Conservation (phyloP, 1,139 yeast species). For the Debaryomyces fabryi region DNA sequence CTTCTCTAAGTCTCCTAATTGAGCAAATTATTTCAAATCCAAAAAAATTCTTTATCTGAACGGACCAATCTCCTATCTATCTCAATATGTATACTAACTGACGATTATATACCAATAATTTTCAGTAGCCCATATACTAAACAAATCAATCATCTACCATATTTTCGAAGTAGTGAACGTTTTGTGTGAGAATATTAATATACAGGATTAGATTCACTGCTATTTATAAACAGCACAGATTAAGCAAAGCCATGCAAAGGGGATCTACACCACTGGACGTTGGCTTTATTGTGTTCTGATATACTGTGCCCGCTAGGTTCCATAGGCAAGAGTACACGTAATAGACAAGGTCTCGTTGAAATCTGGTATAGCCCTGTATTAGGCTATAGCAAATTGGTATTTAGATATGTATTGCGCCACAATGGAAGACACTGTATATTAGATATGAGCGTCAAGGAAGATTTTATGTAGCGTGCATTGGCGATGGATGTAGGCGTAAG, state of each 20-base stretch:
- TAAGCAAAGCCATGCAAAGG: background rate
- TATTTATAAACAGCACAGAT: background rate
- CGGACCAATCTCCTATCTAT: background rate
- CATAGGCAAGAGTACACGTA: background rate
- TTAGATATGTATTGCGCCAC: conserved; percentile 1
- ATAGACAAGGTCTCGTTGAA: background rate
- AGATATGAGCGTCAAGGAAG: background rate
- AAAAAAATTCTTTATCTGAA: background rate
- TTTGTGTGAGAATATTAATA: background rate
- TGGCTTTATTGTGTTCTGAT: background rate
- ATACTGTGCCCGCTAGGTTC: background rate
- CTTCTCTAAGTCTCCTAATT: background rate
- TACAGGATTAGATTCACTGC: background rate
- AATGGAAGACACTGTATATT: background rate
- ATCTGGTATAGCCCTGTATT: conserved; percentile 1
- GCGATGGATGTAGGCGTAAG: background rate
- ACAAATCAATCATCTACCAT: background rate
- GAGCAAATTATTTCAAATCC: background rate
- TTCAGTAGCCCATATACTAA: background rate
- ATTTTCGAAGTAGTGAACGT: background rate
- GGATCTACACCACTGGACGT: background rate
- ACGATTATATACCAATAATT: background rate
- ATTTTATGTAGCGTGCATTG: background rate
- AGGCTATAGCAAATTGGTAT: background rate
- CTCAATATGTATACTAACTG: background rate